Evolutionary conservation across 805 yeast genomes (phyloP).

Genomic region (Nakazawaea siamensis): DNA sequence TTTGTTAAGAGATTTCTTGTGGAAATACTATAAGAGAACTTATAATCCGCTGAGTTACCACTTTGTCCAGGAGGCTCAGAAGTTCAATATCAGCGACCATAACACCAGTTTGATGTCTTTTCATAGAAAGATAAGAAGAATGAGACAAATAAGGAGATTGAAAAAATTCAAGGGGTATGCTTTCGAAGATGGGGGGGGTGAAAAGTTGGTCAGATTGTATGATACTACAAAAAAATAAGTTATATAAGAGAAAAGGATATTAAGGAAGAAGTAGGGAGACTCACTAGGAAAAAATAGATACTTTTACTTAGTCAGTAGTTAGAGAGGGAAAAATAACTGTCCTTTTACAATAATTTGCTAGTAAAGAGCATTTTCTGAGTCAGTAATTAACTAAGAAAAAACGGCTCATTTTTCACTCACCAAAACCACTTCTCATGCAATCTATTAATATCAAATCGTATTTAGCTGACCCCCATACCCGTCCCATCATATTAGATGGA

Average conservation of each 20-base stretch:
- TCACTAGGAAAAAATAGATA: too few relatives aligned
- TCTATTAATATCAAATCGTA: constrained; percentile 2
- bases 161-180: constrained; percentile 98
- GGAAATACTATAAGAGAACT: constrained; percentile 93
- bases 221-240: constrained; percentile 83
- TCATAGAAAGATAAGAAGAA: constrained; percentile 94
- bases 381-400: background rate
- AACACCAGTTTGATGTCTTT: constrained; percentile 96
- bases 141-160: constrained; percentile 96
- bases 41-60: constrained; percentile 90
- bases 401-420: background rate
- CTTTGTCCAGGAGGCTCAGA: constrained; percentile 93
- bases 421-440: background rate
- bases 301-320: too few relatives aligned
- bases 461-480: constrained; percentile 1
- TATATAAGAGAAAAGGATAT: too few relatives aligned
- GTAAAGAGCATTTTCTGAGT: too few relatives aligned
- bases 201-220: constrained; percentile 82
- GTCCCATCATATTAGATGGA: constrained; percentile 38
- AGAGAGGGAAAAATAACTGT: too few relatives aligned
- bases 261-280: too few relatives aligned
- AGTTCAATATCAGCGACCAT: constrained; percentile 86
- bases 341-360: too few relatives aligned
- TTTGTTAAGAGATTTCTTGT: constrained; percentile 76
- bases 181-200: constrained; percentile 93